Evolutionary conservation across 2,329 filamentous ascomycete genomes (phyloP).

Genomic region (Thermothelomyces thermophilus): DNA sequence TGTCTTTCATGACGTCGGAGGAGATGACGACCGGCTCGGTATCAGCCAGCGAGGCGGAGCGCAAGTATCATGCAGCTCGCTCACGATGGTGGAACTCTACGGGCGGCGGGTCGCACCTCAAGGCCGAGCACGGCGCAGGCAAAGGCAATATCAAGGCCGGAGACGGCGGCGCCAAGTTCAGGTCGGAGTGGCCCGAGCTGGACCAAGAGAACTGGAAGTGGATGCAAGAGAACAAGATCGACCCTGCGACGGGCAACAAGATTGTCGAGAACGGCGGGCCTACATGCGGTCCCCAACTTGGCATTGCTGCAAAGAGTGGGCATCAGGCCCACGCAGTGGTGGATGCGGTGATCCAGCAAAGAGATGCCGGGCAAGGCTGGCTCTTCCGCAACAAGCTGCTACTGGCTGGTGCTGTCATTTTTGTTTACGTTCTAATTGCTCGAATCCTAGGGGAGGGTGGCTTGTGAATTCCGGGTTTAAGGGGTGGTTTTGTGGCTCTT

Average conservation of each 20-base stretch:
- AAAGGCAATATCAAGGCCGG: slow-evolving; percentile 85
- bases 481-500: no score
- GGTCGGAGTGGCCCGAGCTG: slow-evolving; percentile 80
- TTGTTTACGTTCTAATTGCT: slow-evolving; percentile 77
- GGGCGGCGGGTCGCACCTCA: slow-evolving; percentile 68
- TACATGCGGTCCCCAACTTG: slow-evolving; percentile 44
- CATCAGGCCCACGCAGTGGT: slow-evolving; percentile 63
- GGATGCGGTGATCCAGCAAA: slow-evolving; percentile 68
- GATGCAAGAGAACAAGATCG: slow-evolving; percentile 79
- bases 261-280: slow-evolving; percentile 34
- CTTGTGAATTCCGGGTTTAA: background rate
- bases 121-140: slow-evolving; percentile 41
- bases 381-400: slow-evolving; percentile 71
- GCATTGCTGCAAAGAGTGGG: slow-evolving; percentile 58
- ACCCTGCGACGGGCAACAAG: slow-evolving; percentile 65
- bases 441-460: slow-evolving; percentile 56
- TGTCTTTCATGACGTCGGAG: slow-evolving; percentile 97
- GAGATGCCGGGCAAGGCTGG: slow-evolving; percentile 79
- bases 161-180: slow-evolving; percentile 87
- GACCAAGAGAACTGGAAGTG: slow-evolving; percentile 87
- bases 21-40: slow-evolving; percentile 97
- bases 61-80: slow-evolving; percentile 67
- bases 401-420: slow-evolving; percentile 61
- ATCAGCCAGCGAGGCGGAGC: slow-evolving; percentile 67
- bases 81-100: slow-evolving; percentile 97